Evolutionary conservation across 495 filamentous ascomycete genomes (phyloP), one percentile per base, ranked within the genome.

Genomic region (Xylaria nigripes): DNA sequence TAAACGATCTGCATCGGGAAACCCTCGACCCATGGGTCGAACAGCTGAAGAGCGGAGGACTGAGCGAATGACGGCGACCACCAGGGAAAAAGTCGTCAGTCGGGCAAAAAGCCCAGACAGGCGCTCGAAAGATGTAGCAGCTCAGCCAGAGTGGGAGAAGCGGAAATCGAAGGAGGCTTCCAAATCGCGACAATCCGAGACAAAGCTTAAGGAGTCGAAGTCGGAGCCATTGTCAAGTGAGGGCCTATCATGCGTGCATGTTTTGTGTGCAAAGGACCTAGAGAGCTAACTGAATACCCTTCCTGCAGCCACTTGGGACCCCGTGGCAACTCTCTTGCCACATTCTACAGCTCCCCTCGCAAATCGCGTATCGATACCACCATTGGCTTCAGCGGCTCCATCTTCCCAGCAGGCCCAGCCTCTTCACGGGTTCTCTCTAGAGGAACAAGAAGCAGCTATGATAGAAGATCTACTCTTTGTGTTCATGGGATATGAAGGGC

Each of bases 401-500:
- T 70, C 76, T 50, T 69, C 78, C 0, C 74, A 94, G 24, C 82
- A 87, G 43, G 90, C 92, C 2, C 75, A 71, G 53, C 79, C 87
- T 22, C 76, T 97, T 3, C 76, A 81, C 50, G 78, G 86, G 46
- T 70, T 96, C 54, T 80, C 86, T 2, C 70, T 89, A 19, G 85
- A 93, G 54, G 81, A 75, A 7, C 93, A 98, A 65, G 93, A 98
- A 69, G 78, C 80, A 10, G 86, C 82, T 2, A 86, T 97, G 10
- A 71, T 97, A 47, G 91, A 96, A 58, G 93, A 98, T 61, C 70
- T 98, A 19, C 68, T 96, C 30, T 96, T 90, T 67, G 90, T 94
- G 3, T 92, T 96, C 59, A 96, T 97, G 92, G 93, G 93, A n/a
- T 94, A 89, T 56, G 93, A 98, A 70, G 93, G 93, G 24, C 90